phyloP scores from a whole-genome alignment of 75 land plant species.

The Pseudotsuga menziesii region DNA sequence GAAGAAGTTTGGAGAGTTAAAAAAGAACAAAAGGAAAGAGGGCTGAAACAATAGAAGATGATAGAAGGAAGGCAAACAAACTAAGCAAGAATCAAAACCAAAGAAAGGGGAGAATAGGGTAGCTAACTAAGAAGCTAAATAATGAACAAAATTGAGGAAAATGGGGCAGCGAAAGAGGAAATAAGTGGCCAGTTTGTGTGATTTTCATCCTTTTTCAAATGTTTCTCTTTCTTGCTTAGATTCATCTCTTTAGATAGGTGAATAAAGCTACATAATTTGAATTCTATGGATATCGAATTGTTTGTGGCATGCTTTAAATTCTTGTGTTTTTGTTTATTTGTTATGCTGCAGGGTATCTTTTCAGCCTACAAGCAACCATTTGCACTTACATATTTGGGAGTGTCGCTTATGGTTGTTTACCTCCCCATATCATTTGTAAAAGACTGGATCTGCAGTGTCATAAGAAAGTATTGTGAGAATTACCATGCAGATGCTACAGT shows the following conservation, averaged over 20 bases:
- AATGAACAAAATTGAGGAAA: no score
- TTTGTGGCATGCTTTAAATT: not conserved
- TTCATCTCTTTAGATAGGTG: not conserved
- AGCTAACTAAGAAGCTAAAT: no score
- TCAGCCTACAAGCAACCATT: constrained; percentile 89
- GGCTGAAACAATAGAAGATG: no score
- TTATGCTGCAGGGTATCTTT: constrained; percentile 61
- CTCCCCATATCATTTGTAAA: constrained; percentile 73
- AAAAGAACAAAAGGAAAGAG: no score
- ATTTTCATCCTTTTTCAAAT: not conserved
- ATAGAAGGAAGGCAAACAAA: no score
- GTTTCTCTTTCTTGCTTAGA: not conserved
- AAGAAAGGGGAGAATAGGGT: no score
- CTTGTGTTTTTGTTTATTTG: not conserved
- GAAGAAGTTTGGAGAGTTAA: no score
- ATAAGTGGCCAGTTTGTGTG: not conserved
- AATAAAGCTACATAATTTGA: not conserved
- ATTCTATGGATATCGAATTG: not conserved
- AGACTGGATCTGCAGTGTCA: constrained; percentile 44
- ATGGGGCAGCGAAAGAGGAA: no score
- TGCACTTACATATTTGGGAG: constrained; percentile 89
- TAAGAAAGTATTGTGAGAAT: constrained; percentile 22
- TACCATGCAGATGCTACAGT: constrained; percentile 12
- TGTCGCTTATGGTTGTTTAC: constrained; percentile 87
- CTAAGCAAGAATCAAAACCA: no score